Evolutionary conservation across 805 yeast genomes (phyloP), one percentile per base, ranked within the genome.

Genomic region (Wickerhamiella allomyrinae): DNA sequence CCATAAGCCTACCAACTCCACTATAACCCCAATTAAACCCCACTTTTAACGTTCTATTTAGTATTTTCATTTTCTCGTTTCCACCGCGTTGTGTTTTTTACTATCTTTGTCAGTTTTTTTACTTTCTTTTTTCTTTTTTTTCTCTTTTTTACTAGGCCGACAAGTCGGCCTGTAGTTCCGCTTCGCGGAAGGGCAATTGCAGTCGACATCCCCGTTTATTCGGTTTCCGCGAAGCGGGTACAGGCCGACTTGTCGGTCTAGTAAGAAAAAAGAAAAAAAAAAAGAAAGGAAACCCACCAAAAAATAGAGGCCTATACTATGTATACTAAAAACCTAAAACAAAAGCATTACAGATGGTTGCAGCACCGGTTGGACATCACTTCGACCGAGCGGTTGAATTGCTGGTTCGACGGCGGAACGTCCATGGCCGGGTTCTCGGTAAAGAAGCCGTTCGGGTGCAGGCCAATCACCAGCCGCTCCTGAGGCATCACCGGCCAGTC

Each of bases 401-500:
- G 51, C 59, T 80, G 78, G 55, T 59, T 70, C 8, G 87, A 74
- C 57, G 76, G 74, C 31, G 91, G 91, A 36, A 81, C 65, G 56
- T 80, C 86, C 57, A 82, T 66, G 33, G 82, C 86, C 17, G 93
- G 93, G 63, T 82, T 82, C 59, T 67, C 77, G 52, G 76, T 77
- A 57, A 79, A 81, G 74, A 81, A 81, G 40, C 82, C 80, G 52
- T 71, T 66, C 38, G 93, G 93, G 36, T 70, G 68, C 41, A 81
- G 68, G 44, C 73, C 69, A 53, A 80, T 76, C 48, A 66, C 71
- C 64, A 79, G 76, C 49, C 74, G 75, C 64, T 81, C 91, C 47
- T 79, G 79, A 23, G 91, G 86, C 93, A 81, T 81, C 37, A 81
- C 86, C 40, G 91, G 91, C 78, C 80, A 81, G 62, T 81, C 89